Percentiles rank a stretch among this genome's conserved stretches.
phyloP scores from a whole-genome alignment of 306 rosid genomes.

The Medicago lupulina region DNA sequence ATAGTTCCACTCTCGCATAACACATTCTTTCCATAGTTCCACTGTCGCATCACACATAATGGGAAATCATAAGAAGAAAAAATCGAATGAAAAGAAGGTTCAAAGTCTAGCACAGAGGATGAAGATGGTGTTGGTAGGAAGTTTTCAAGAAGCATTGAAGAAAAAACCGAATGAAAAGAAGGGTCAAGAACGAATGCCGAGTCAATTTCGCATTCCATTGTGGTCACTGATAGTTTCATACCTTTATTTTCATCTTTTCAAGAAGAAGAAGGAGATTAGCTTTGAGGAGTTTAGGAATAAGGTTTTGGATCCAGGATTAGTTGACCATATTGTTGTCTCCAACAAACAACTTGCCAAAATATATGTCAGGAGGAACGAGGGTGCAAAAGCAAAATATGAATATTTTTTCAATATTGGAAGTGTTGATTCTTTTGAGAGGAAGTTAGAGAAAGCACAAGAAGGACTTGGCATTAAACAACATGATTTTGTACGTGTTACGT shows the following conservation, averaged over 20 bases:
- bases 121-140: not conserved
- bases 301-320: not conserved
- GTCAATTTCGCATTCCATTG: not conserved
- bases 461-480: conserved; percentile 51
- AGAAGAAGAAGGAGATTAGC: not conserved
- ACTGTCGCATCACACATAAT: not conserved
- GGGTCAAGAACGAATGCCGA: no score
- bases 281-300: not conserved
- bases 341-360: not conserved
- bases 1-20: no score
- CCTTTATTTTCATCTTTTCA: not conserved
- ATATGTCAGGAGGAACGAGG: not conserved
- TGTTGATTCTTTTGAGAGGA: not conserved
- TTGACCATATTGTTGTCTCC: not conserved
- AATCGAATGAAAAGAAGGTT: not conserved
- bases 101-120: not conserved
- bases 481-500: conserved; percentile 85
- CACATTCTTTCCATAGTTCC: no score
- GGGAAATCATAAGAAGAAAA: not conserved
- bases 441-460: conserved; percentile 1
- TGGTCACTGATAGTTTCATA: not conserved
- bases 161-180: not conserved
- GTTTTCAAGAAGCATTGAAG: not conserved
- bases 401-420: not conserved
- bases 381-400: not conserved